Evolutionary conservation across 352 stramenopile species (phyloP).

Genomic region (Phytophthora ramorum): DNA sequence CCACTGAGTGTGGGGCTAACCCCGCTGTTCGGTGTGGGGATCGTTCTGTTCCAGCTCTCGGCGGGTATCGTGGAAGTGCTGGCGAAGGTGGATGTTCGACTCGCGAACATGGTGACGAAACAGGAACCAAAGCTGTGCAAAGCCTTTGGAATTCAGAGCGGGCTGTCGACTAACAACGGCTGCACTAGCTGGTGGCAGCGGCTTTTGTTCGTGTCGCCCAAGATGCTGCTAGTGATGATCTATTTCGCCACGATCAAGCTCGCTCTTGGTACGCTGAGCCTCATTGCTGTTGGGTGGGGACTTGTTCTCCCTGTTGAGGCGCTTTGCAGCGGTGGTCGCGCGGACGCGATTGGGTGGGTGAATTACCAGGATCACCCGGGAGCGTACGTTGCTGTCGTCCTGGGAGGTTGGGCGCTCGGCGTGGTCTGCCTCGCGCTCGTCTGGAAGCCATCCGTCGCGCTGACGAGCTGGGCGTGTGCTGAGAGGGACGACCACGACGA

Average conservation of each 20-base stretch:
- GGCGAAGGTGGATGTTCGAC: slow-evolving; percentile 23
- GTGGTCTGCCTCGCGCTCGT: slow-evolving; percentile 17
- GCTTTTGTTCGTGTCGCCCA: slow-evolving; percentile 36
- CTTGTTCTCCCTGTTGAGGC: slow-evolving; percentile 46
- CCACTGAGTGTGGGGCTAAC: slow-evolving; percentile 36
- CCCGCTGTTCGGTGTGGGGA: slow-evolving; percentile 31
- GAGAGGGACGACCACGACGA: slow-evolving; percentile 10
- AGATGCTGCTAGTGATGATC: slow-evolving; percentile 42
- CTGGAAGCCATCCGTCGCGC: slow-evolving; percentile 19
- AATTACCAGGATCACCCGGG: slow-evolving; percentile 22
- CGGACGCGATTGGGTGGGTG: slow-evolving; percentile 27
- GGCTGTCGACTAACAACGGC: slow-evolving; percentile 34
- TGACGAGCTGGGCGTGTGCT: slow-evolving; percentile 27
- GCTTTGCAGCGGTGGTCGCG: slow-evolving; percentile 21
- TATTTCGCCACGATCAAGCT: slow-evolving; percentile 62
- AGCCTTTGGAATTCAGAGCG: slow-evolving; percentile 30
- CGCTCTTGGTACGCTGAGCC: slow-evolving; percentile 40
- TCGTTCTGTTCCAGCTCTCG: slow-evolving; percentile 40
- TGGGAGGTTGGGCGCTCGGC: slow-evolving; percentile 19
- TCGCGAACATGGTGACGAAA: slow-evolving; percentile 35
- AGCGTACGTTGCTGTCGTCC: slow-evolving; percentile 15
- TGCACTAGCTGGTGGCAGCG: slow-evolving; percentile 15
- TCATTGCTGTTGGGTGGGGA: slow-evolving; percentile 29
- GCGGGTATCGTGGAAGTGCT: slow-evolving; percentile 27
- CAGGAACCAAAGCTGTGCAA: slow-evolving; percentile 20